Evolutionary conservation across 345 rosid genomes (phyloP).

Genomic region (Reutealis trisperma): DNA sequence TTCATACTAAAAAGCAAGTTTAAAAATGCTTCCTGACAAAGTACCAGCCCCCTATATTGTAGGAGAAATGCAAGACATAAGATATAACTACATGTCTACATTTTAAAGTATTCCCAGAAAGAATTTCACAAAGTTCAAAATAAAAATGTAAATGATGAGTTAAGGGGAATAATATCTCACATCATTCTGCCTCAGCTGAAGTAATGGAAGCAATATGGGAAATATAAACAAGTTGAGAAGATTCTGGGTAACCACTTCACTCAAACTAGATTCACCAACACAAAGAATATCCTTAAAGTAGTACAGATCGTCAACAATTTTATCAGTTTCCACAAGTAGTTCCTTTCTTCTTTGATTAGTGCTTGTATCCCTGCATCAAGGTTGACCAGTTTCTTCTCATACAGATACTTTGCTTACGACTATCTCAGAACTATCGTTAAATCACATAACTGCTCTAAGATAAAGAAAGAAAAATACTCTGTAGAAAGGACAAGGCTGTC

Average conservation of each 20-base stretch:
- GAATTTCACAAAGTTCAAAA: background rate
- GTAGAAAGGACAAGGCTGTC: slow-evolving; percentile 44
- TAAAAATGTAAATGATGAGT: slow-evolving; percentile 7
- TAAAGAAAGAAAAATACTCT: slow-evolving; percentile 38
- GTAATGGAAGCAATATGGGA: slow-evolving; percentile 52
- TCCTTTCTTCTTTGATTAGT: slow-evolving; percentile 32
- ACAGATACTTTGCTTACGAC: slow-evolving; percentile 6
- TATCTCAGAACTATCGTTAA: background rate
- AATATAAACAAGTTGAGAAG: slow-evolving; percentile 50
- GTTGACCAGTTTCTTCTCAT: slow-evolving; percentile 10
- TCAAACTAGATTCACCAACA: slow-evolving; percentile 48
- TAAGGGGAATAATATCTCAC: slow-evolving; percentile 43
- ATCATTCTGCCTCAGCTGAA: slow-evolving; percentile 38
- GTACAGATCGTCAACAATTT: slow-evolving; percentile 63
- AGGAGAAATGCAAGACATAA: background rate
- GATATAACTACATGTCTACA: background rate
- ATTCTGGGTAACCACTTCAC: slow-evolving; percentile 45
- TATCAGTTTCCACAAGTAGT: slow-evolving; percentile 50
- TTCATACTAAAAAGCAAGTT: background rate
- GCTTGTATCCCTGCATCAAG: slow-evolving; percentile 44
- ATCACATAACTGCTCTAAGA: slow-evolving; percentile 11
- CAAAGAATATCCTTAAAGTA: slow-evolving; percentile 61
- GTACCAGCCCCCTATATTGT: background rate
- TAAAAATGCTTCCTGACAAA: background rate
- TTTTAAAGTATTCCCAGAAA: slow-evolving; percentile 2